Conservation (phyloP, 2,329 filamentous ascomycete species). For the Curvularia verruculosa region DNA sequence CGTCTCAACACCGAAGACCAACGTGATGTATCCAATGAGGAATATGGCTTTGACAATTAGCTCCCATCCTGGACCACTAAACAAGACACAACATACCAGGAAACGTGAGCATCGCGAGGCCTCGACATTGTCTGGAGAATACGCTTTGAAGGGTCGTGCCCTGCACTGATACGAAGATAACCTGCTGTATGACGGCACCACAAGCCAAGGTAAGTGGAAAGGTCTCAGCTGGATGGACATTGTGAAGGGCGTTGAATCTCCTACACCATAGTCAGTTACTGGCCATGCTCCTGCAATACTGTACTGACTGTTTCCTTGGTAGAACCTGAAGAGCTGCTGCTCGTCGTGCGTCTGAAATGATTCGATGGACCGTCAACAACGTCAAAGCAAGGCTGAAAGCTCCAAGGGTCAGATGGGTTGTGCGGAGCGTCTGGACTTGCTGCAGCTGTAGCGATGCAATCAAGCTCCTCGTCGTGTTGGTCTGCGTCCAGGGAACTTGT, state of each 20-base stretch:
- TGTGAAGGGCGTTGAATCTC: conserved; percentile 44
- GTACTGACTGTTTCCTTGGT: conserved; percentile 42
- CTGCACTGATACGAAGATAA: conserved; percentile 49
- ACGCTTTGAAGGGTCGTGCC: conserved; percentile 46
- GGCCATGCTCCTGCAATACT: background rate
- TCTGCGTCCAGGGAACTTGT: conserved; percentile 38
- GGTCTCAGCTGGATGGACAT: conserved; percentile 49
- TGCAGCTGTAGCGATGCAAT: conserved; percentile 46
- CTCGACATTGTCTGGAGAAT: conserved; percentile 45
- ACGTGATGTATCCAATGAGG: conserved; percentile 68
- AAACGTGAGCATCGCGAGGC: conserved; percentile 47
- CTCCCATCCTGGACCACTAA: background rate
- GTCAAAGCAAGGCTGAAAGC: conserved; percentile 47
- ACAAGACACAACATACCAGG: conserved; percentile 41
- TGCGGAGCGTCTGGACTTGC: conserved; percentile 48
- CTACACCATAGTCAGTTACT: conserved; percentile 31
- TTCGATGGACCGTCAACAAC: conserved; percentile 45
- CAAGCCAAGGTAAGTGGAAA: conserved; percentile 50
- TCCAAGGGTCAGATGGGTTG: conserved; percentile 49
- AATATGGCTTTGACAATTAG: conserved; percentile 63
- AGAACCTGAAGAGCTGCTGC: conserved; percentile 41
- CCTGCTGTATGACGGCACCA: conserved; percentile 47
- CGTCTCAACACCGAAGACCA: conserved; percentile 69
- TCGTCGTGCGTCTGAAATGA: conserved; percentile 48
- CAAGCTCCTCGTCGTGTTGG: conserved; percentile 39